Percentiles rank a stretch among this genome's conserved stretches.
These are phyloP conservation scores for Fusarium longipes DNA, from an alignment of 2,329 filamentous ascomycete genomes.

Conservation along the genomic window DNA sequence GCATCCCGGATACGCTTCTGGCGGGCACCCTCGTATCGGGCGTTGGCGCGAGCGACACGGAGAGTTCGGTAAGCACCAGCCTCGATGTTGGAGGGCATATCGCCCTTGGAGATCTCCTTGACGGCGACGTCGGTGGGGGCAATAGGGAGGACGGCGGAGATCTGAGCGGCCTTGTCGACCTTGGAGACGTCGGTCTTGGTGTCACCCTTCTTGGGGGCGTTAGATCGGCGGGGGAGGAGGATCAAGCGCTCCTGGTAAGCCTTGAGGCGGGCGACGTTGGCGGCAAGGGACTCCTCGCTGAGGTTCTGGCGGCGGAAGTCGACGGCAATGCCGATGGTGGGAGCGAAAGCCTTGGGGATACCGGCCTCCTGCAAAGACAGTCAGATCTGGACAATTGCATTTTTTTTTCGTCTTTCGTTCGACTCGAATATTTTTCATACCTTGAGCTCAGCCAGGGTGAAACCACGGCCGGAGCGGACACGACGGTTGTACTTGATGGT, in stretches of 20 bases:
- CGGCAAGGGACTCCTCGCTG: constrained; percentile 91
- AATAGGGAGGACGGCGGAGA: constrained; percentile 75
- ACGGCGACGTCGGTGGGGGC: constrained; percentile 72
- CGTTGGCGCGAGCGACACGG: constrained; percentile 84
- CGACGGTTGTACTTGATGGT: constrained; percentile 99
- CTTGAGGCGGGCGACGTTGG: constrained; percentile 97
- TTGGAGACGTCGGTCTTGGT: constrained; percentile 83
- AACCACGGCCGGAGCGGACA: constrained; percentile 95
- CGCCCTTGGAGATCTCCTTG: constrained; percentile 83
- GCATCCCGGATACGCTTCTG: constrained; percentile 95
- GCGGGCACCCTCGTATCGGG: constrained; percentile 82
- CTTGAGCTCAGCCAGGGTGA: constrained; percentile 98
- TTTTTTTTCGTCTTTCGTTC: neutral
- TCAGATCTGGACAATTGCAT: constrained; percentile 47
- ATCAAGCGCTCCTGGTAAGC: constrained; percentile 97
- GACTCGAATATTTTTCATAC: constrained; percentile 63
- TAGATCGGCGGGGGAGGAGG: constrained; percentile 95
- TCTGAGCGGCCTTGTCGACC: constrained; percentile 65
- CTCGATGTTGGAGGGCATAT: constrained; percentile 78
- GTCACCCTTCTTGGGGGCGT: constrained; percentile 94
- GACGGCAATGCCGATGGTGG: constrained; percentile 97
- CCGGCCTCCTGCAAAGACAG: constrained; percentile 80
- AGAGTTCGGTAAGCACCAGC: constrained; percentile 89
- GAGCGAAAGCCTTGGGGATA: constrained; percentile 92
- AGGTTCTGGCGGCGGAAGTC: constrained; percentile 97